Conservation (phyloP, 257 asterid species). For the Vinca minor region DNA sequence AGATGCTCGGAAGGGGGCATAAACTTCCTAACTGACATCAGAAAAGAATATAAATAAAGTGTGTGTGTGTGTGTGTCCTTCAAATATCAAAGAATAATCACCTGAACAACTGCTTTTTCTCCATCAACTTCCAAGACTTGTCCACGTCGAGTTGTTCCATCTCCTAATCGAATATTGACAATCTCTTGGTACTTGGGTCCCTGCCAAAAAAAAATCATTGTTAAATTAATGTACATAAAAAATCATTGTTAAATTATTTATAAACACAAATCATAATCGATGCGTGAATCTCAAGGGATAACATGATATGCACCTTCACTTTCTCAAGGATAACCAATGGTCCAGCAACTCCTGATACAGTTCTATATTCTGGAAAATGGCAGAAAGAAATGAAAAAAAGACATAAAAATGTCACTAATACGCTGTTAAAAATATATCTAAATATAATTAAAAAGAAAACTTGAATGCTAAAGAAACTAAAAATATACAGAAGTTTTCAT, state of each 20-base stretch:
- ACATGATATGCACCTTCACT: conserved; percentile 98
- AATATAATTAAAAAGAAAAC: neutral
- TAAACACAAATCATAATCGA: neutral
- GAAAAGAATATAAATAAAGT: too few species aligned
- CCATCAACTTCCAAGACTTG: conserved; percentile 98
- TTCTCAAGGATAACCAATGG: conserved; percentile 96
- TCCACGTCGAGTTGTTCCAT: conserved; percentile 95
- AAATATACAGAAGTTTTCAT: neutral
- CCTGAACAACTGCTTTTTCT: conserved; percentile 99
- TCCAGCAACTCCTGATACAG: conserved; percentile 99
- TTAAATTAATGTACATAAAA: neutral
- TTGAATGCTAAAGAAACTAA: neutral
- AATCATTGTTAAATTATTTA: neutral
- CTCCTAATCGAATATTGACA: conserved; percentile 94
- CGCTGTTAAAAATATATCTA: neutral
- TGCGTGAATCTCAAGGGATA: neutral
- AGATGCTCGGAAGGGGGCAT: too few species aligned
- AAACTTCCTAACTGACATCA: neutral
- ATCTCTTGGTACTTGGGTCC: conserved; percentile 98
- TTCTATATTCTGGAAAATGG: conserved; percentile 74
- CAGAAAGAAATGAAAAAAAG: too few species aligned
- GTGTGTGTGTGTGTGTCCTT: too few species aligned
- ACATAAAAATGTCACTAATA: neutral
- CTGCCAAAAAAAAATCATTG: conserved; percentile 30
- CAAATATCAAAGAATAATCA: conserved; percentile 17